Conservation (phyloP, 2,329 filamentous ascomycete genomes). For the Westerdykella sp. region DNA sequence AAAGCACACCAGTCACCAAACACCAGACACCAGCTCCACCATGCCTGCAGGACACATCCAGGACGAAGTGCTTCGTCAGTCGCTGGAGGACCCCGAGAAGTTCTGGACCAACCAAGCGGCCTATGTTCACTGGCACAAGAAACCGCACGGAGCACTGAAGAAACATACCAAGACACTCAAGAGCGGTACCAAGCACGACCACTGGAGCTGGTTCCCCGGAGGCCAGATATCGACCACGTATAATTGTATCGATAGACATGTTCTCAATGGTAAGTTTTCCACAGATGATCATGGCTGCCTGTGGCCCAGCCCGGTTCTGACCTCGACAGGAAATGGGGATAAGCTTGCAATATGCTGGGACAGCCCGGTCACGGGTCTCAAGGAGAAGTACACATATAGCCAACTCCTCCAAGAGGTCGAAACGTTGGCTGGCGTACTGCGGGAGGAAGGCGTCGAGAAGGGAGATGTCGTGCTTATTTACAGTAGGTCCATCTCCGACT, state of each 20-base stretch:
- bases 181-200: slow-evolving; percentile 58
- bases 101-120: slow-evolving; percentile 75
- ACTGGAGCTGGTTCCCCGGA: slow-evolving; percentile 86
- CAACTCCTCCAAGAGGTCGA: slow-evolving; percentile 75
- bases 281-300: slow-evolving; percentile 24
- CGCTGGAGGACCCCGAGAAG: slow-evolving; percentile 60
- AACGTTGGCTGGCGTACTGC: slow-evolving; percentile 70
- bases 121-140: slow-evolving; percentile 73
- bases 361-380: slow-evolving; percentile 70
- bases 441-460: slow-evolving; percentile 72
- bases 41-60: slow-evolving; percentile 33
- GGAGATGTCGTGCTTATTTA: slow-evolving; percentile 89
- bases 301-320: neutral
- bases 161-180: slow-evolving; percentile 57
- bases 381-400: slow-evolving; percentile 67
- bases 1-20: neutral
- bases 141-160: slow-evolving; percentile 58
- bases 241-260: slow-evolving; percentile 87
- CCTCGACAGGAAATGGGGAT: slow-evolving; percentile 56
- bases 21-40: neutral
- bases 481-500: slow-evolving; percentile 49
- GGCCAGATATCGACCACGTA: slow-evolving; percentile 87
- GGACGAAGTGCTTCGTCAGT: slow-evolving; percentile 48
- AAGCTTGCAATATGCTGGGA: slow-evolving; percentile 77
- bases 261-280: slow-evolving; percentile 46